Evolutionary conservation across 805 yeast species (phyloP), one percentile per base, ranked within the genome.

Genomic region (Sugiyamaella marilandica): DNA sequence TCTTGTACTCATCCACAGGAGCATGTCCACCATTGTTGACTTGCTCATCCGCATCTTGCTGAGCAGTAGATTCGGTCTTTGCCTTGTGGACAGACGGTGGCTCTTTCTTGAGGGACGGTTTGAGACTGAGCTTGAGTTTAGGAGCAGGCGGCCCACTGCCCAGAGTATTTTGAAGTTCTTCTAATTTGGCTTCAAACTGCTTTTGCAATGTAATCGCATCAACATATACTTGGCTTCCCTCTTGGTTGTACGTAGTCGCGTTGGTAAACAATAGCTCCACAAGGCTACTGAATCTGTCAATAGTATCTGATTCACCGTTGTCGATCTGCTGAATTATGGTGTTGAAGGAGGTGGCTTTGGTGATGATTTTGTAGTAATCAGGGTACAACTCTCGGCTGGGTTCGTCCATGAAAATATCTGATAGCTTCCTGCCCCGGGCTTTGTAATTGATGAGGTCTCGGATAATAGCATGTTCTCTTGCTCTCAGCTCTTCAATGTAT

Each of bases 241-340:
- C 85, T 55, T 82, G 85, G 67, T 91, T 92, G 69, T 83, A 92
- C 1, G 76, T 66, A 63, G 82, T 81, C 1, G 97, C 96, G 68
- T 94, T 94, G 44, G 74, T 64, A 70, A 91, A 90, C 11, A 92
- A 83, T 49, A 84, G 70, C 29, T 73, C 70, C 5, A 85, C 73
- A 49, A 83, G 85, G 18, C 74, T 76, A 52, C 77, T 70, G 62
- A 89, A 86, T 47, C 75, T 80, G 35, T 77, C 79, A 53, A 88
- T 75, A 37, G 78, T 76, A 2, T 75, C 72, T 54, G 80, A 79
- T 31, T 78, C 74, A 21, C 81, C 80, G 14, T 67, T 68, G 14
- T 78, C 78, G 41, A 90, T 63, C 47, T 78, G 77, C 18, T 70
- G 70, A 55, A 76, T 70, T 10, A 92, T 79, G 32, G 79, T 74